phyloP scores from a whole-genome alignment of 2,329 filamentous ascomycete genomes.

The Thyridium curvatum region DNA sequence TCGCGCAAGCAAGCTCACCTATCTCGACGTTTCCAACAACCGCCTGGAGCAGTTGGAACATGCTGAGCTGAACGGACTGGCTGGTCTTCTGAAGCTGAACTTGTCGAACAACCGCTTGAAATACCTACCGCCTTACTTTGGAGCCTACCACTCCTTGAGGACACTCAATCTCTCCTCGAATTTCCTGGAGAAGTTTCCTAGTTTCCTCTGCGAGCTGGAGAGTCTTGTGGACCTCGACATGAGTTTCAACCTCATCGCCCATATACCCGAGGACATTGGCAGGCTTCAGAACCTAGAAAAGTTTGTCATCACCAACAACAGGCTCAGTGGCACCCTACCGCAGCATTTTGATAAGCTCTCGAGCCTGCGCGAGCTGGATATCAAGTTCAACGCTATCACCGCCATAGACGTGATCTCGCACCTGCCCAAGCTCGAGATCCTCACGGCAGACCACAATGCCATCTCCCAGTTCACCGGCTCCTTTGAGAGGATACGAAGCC shows the following conservation, averaged over 20 bases:
- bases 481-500: conserved; percentile 76
- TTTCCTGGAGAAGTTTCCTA: conserved; percentile 76
- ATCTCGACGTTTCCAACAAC: conserved; percentile 93
- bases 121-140: conserved; percentile 74
- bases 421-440: conserved; percentile 78
- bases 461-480: conserved; percentile 84
- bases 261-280: conserved; percentile 71
- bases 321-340: conserved; percentile 69
- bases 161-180: conserved; percentile 93
- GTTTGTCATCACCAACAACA: conserved; percentile 94
- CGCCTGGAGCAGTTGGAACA: conserved; percentile 80
- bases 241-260: conserved; percentile 88
- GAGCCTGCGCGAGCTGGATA: conserved; percentile 83
- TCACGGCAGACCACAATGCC: conserved; percentile 87
- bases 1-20: conserved; percentile 74
- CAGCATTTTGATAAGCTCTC: conserved; percentile 64
- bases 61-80: conserved; percentile 70
- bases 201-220: conserved; percentile 75
- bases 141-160: conserved; percentile 69
- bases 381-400: conserved; percentile 85
- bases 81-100: conserved; percentile 78
- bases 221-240: conserved; percentile 89
- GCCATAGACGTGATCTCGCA: conserved; percentile 83
- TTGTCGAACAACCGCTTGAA: conserved; percentile 88
- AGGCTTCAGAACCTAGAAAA: conserved; percentile 75